These are phyloP conservation scores for Cymodocea nodosa DNA, from an alignment of 116 monocot species.

Conservation along the genomic window DNA sequence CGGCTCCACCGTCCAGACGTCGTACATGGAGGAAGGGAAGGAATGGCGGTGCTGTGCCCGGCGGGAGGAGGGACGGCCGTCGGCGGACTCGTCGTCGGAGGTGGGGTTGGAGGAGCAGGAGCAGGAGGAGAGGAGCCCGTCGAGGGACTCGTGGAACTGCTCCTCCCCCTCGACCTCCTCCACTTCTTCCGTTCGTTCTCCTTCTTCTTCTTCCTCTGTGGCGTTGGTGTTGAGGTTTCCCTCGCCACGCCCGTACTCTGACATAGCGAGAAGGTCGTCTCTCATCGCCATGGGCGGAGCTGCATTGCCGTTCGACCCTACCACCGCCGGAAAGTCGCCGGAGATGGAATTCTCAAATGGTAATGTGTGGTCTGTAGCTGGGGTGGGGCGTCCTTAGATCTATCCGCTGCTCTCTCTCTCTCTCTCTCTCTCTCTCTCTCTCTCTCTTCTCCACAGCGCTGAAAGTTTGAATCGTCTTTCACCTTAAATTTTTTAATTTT, in stretches of 20 bases:
- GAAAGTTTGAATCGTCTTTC: no score
- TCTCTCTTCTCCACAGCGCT: no score
- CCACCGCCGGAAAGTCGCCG: background rate
- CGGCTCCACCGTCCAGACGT: slow-evolving; percentile 22
- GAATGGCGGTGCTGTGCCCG: slow-evolving; percentile 1
- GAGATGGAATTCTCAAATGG: background rate
- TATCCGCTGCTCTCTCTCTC: background rate
- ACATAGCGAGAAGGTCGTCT: background rate
- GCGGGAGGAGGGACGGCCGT: slow-evolving; percentile 1
- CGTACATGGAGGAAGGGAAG: slow-evolving; percentile 13
- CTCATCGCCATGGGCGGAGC: background rate
- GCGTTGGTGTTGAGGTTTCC: background rate
- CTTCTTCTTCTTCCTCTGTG: slow-evolving; percentile 1
- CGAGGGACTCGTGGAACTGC: slow-evolving; percentile 64
- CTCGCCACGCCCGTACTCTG: background rate
- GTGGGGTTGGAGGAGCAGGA: slow-evolving; percentile 78
- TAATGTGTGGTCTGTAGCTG: background rate
- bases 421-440: background rate
- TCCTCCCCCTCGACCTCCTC: slow-evolving; percentile 24
- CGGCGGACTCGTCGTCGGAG: slow-evolving; percentile 40
- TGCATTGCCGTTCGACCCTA: no score
- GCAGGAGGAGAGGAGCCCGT: slow-evolving; percentile 63
- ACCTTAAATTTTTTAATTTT: no score
- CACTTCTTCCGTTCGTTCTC: slow-evolving; percentile 12
- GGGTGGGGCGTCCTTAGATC: slow-evolving; percentile 10